Base-by-base conservation (phyloP, 257 asterid species). In the Striga asiatica region DNA sequence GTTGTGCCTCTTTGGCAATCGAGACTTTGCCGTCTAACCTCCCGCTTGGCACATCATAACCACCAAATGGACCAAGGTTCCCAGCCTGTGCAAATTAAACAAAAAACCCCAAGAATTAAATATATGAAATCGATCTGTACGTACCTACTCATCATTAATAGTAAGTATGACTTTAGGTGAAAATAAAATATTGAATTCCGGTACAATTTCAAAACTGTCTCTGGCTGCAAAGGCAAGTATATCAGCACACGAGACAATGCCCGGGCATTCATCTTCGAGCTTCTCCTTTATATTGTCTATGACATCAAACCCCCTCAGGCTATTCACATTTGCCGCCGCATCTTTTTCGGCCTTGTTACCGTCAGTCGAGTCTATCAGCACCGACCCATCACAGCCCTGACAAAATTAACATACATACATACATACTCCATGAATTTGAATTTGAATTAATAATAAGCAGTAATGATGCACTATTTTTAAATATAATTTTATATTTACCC, bases 341-440 rank as follows among this genome's bases (percentile, higher is more conserved):
- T 82, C 95, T 69, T 82, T 88, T 75, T 88, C 97, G 4, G 95
- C 92, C 2, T 29, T 37, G 81, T 69, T 78, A 8, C 87, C 54
- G 7, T 72, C 47, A 1, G 78, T 74, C 6, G 94, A 72, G 64
- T 85, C 87, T 11, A 88, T 58, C 48, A 88, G 77, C 62, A 88
- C 85, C 0, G 95, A 88, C 8, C 83, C 95, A 70, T 88, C 97
- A 60, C 97, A 88, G 1, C 97, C 97, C 97, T 88, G 11, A 34
- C 12, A 34, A 34, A 1, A 34, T 34, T 7, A 8, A 34, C 5
- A 17, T 5, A 14, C 17, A 17, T 42, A 16, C 7, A 43, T 8
- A 43, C 8, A 18, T 2, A 18, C n/a, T 41, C 8, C 21, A 11
- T 38, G 45, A 0, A 7, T 27, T 27, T 7, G 32, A 27, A 27